Conservation (phyloP, 2,329 filamentous ascomycete species). For the Leptosphaerulina australis region DNA sequence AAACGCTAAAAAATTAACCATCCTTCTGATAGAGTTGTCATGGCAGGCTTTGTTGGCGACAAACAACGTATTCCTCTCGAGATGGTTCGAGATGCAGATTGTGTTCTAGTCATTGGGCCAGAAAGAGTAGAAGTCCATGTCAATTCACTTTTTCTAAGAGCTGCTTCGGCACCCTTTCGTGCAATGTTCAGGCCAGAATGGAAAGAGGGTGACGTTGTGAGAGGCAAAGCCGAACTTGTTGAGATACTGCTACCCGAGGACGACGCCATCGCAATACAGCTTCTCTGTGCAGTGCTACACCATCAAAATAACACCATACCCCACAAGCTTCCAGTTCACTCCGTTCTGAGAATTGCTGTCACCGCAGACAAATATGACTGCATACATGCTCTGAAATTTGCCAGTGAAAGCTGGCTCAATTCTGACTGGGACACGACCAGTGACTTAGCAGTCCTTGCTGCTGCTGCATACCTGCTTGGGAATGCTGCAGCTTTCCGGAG, state of each 20-base stretch:
- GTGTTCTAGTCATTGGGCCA: no score
- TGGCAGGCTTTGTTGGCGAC: no score
- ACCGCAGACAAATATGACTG: conserved; percentile 8
- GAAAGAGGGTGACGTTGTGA: no score
- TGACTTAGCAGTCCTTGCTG: not conserved
- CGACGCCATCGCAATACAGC: not conserved
- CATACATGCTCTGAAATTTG: not conserved
- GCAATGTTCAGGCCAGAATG: no score
- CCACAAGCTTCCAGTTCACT: not conserved
- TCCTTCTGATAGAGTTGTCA: no score
- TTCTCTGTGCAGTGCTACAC: not conserved
- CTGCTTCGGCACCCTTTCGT: no score
- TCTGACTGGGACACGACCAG: not conserved
- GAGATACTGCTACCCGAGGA: not conserved
- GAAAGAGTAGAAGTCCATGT: no score
- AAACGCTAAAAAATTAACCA: no score
- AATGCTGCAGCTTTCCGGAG: not conserved
- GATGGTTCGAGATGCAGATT: no score
- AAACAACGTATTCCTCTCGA: no score
- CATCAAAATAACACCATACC: not conserved
- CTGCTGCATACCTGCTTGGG: not conserved
- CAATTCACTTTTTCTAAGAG: no score
- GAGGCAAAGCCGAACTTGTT: not conserved
- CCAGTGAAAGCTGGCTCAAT: not conserved
- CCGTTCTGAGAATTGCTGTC: not conserved